Evolutionary conservation across 768 basidiomycete genomes (phyloP).

Genomic region (Pleurotus salmoneostramineus): DNA sequence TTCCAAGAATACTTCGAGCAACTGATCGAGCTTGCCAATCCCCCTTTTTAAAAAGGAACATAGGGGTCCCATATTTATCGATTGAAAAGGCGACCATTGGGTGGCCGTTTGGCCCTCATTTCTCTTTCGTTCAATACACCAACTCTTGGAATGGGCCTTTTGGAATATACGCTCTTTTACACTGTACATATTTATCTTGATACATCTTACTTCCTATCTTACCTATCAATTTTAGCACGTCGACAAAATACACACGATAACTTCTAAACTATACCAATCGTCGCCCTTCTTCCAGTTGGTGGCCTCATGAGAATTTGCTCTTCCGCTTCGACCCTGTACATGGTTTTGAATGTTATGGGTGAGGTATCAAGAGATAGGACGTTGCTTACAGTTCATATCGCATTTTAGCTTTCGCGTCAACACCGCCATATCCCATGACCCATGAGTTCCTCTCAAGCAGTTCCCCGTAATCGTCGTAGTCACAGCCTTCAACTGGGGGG

Average conservation of each 20-base stretch:
- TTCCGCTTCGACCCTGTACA: neutral
- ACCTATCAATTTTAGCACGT: neutral
- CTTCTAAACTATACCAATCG: neutral
- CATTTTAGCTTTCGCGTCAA: neutral
- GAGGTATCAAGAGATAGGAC: neutral
- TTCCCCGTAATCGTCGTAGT: neutral
- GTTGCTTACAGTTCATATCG: neutral
- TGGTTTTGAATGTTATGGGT: neutral
- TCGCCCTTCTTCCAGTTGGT: neutral
- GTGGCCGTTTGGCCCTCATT: too few species aligned
- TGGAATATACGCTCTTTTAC: neutral
- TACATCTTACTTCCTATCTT: neutral
- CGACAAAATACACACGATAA: neutral
- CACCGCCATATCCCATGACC: neutral
- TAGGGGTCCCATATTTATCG: neutral
- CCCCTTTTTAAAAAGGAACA: constrained; percentile 13
- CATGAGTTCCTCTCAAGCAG: neutral
- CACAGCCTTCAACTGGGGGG: neutral
- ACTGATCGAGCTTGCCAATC: constrained; percentile 23
- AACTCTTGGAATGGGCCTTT: neutral
- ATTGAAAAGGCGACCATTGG: neutral
- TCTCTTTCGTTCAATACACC: neutral
- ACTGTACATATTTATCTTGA: neutral
- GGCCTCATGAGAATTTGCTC: neutral
- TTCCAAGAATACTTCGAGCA: constrained; percentile 27